Base-by-base conservation (phyloP, 495 filamentous ascomycete genomes). In the Aspergillus leporis region DNA sequence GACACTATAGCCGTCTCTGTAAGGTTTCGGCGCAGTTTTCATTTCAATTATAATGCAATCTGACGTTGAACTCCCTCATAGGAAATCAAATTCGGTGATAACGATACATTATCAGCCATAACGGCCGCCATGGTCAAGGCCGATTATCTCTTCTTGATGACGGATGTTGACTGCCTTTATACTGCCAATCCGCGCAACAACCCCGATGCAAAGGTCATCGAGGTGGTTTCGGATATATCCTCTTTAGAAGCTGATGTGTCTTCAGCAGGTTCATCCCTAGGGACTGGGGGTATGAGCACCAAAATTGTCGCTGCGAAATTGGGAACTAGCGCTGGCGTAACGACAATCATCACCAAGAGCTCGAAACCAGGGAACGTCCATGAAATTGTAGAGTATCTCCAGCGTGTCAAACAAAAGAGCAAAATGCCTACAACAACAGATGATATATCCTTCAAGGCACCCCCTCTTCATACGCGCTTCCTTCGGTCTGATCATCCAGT, bases 41-140 rank as follows among this genome's bases (percentile, higher is more conserved):
- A 18, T n/a, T 19, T 46, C 8, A 38, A 49, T 58, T 23, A 2
- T 53, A 8, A 9, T 7, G 12, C 19, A 8, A 50, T 25, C 47
- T 59, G 38, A 61, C 50, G 7, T 25, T 18, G 45, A 34, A 1
- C 5, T n/a, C n/a, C 14, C 28, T 43, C 0, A 3, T 53, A 87
- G 81, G 94, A 98, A 84, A 98, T 98, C 71, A 98, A 98, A 83
- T 98, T 98, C 66, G 94, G 94, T 60, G 94, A 98, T 77, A 98
- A 98, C 65, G 94, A 98, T 74, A 98, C 94, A 14, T 78, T 98
- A 30, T 95, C 91, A 32, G 94, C 95, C 41, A 96, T 98, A 63
- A 97, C 94, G 2, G 93, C 94, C 5, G 95, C 90, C 49, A 97
- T 97, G 91, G 89, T 97, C 61, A 92, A 96, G 68, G 94, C 94